These are phyloP conservation scores for Fusarium proliferatum DNA, from an alignment of 2,329 filamentous ascomycete genomes.

Conservation along the genomic window DNA sequence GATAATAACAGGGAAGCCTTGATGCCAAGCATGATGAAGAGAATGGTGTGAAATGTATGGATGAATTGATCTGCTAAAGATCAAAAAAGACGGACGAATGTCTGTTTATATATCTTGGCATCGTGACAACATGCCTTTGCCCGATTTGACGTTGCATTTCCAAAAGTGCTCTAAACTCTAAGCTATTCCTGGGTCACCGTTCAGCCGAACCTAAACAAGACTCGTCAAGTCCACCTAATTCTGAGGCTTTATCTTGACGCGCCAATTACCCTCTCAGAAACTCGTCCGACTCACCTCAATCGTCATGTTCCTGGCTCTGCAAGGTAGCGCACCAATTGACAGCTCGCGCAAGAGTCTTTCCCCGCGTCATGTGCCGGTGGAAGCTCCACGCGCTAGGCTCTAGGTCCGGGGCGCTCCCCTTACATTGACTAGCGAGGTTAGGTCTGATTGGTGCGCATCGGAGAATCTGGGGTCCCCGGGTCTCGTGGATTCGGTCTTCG, in stretches of 20 bases:
- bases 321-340: background rate
- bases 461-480: background rate
- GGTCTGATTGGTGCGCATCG: background rate
- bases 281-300: background rate
- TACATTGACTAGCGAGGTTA: background rate
- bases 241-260: background rate
- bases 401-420: background rate
- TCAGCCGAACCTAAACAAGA: background rate
- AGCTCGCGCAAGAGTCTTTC: background rate
- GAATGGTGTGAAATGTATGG: background rate
- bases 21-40: slow-evolving; percentile 12
- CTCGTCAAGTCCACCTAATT: background rate
- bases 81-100: background rate
- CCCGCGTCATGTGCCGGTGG: background rate
- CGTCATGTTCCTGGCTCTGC: background rate
- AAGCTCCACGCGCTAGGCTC: background rate
- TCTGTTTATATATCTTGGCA: background rate
- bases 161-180: background rate
- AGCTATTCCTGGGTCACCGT: background rate
- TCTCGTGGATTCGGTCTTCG: background rate
- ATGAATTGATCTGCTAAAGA: background rate
- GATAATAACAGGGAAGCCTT: slow-evolving; percentile 15
- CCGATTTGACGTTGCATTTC: background rate
- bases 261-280: background rate
- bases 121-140: background rate